Evolutionary conservation across 441 rosid species (phyloP), one percentile per base, ranked within the genome.

Genomic region (Syzygium malaccense): DNA sequence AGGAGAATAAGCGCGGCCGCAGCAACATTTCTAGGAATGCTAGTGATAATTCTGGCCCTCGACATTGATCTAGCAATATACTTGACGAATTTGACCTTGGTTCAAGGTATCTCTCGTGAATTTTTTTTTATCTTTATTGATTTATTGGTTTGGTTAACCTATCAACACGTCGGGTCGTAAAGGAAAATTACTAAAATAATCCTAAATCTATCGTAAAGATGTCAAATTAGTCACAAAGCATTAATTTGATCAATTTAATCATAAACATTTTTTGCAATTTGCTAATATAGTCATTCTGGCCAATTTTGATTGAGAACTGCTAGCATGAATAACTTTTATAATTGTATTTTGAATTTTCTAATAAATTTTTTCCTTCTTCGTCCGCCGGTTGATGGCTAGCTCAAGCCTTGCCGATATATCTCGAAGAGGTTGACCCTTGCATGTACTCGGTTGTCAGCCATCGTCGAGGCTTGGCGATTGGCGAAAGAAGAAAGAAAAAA

Each of bases 181-280:
- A 14, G 0, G 9, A n/a, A 33, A 33, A 68, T 68, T 33, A 15
- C 0, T 0, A 9, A 66, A 32, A 17, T 4, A 1, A 2, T 66
- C 12, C 0, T 33, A 1, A 19, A 33, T 2, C 3, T 9, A 33
- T 18, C 19, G 0, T 9, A 8, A 0, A 7, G 3, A 66, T 8
- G 0, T 9, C 1, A 9, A 66, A 18, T 66, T 7, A 9, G 0
- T 9, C 3, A 19, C 3, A 19, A 19, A 55, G 14, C 19, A 32
- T 0, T 8, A 8, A 33, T 32, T 32, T 18, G 2, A 3, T 18
- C 0, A 18, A 33, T 32, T 0, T 9, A 32, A 5, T 18, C 0
- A 1, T 17, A 32, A 66, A 66, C 2, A 2, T 8, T 30, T 32
- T 32, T 1, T 0, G 28, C 0, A 60, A 13, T 28, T 28, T 58